These are phyloP conservation scores for Parastagonospora avenae DNA, from an alignment of 2,329 filamentous ascomycete genomes.

Conservation along the genomic window DNA sequence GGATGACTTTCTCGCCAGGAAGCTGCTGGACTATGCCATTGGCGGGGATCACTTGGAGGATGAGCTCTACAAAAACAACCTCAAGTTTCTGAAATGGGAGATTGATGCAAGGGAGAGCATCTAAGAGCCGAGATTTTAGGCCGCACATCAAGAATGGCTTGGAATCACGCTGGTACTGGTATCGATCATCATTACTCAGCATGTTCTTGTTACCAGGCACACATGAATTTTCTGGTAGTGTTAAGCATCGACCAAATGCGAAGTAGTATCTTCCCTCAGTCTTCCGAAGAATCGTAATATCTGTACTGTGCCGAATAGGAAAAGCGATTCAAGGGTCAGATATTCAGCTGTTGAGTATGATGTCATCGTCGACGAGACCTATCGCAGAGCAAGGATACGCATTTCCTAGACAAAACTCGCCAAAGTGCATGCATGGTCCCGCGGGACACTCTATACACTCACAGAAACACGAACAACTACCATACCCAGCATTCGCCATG, in stretches of 20 bases:
- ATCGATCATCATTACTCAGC: neutral
- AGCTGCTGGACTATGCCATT: conserved; percentile 28
- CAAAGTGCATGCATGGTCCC: no score
- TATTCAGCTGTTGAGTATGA: no score
- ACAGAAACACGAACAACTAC: neutral
- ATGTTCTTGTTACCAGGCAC: neutral
- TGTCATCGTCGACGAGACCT: no score
- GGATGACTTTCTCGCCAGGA: conserved; percentile 20
- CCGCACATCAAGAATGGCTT: neutral
- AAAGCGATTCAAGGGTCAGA: no score
- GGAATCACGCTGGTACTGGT: neutral
- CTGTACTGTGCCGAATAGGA: no score
- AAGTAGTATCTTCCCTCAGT: no score
- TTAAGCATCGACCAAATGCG: no score
- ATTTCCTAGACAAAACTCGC: no score
- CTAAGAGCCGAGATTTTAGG: conserved; percentile 1
- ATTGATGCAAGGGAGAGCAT: conserved; percentile 24
- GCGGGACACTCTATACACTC: neutral
- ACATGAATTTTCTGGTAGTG: no score
- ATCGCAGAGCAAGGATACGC: no score
- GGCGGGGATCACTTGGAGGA: conserved; percentile 18
- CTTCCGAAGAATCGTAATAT: no score
- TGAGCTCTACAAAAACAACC: conserved; percentile 22
- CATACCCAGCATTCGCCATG: neutral
- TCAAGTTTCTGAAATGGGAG: conserved; percentile 30